phyloP scores from a whole-genome alignment of 169 alveolate species.

The Theileria parva region DNA sequence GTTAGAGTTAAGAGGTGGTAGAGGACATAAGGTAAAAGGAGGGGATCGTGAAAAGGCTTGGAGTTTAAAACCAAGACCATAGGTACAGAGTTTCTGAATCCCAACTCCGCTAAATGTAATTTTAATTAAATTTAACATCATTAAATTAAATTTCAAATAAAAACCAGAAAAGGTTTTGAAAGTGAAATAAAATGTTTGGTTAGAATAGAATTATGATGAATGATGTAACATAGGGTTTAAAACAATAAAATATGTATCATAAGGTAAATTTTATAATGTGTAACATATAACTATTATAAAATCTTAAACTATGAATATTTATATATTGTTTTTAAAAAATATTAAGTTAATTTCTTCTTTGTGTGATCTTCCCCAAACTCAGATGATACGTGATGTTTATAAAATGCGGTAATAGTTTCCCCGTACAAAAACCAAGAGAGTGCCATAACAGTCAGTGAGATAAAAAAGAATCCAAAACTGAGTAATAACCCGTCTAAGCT shows the following conservation, averaged over 20 bases:
- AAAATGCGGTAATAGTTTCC: conserved; percentile 35
- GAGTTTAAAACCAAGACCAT: too few relatives aligned
- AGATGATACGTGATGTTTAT: conserved; percentile 31
- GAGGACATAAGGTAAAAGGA: too few relatives aligned
- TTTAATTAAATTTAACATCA: too few relatives aligned
- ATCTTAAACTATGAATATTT: background rate
- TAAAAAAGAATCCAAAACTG: background rate
- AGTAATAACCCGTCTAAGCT: conserved; percentile 7
- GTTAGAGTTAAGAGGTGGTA: too few relatives aligned
- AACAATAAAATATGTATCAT: background rate
- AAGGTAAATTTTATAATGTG: background rate
- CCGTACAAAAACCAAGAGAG: conserved; percentile 46
- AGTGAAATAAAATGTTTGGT: too few relatives aligned
- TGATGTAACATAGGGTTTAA: background rate
- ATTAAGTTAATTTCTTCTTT: background rate
- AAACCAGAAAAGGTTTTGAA: too few relatives aligned
- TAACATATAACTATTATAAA: background rate
- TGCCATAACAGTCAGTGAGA: conserved; percentile 15
- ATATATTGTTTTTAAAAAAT: conserved; percentile 8
- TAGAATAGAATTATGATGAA: too few relatives aligned
- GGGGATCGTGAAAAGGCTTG: too few relatives aligned
- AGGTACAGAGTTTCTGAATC: too few relatives aligned
- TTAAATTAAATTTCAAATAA: too few relatives aligned
- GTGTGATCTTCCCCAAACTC: conserved; percentile 26
- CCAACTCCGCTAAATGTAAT: too few relatives aligned